Base-by-base conservation (phyloP, 129 eudicot genomes). In the Flaveria trinervia region DNA sequence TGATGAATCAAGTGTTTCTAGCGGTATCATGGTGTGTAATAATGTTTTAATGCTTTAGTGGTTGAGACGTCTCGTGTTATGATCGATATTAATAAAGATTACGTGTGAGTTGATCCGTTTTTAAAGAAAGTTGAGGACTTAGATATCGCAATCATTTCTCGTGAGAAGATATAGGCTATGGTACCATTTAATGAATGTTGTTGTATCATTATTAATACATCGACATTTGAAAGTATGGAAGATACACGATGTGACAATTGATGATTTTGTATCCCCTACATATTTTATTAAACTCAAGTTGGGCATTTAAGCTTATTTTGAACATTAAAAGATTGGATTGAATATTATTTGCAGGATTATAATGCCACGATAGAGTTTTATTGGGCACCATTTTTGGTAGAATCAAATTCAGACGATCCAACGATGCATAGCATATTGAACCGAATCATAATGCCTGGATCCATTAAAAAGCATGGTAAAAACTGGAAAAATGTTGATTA, bases 311-410 rank as follows among this genome's bases (percentile, higher is more conserved):
- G 4, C 43, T 11, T 25, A 36, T 25, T 25, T 61, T 61, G 2
- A 12, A 18, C 67, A 61, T 61, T 61, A 61, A 61, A 61, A 30
- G 16, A 13, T 15, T 64, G 0, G 22, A 62, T 62, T 28, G 68
- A 61, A 62, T 68, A 49, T 49, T 18, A 43, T 68, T 57, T 72
- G 73, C 83, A 94, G 99, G 99, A 94, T 83, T 91, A 94, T 78
- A 94, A 94, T 85, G 97, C 97, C 2, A 94, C 99, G 1, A 93
- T 94, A 64, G 99, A 94, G 80, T 94, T 95, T 77, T 92, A 91
- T 17, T 95, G 99, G 99, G 97, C 99, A 9, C 99, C 99, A 56
- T 95, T 91, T 61, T 69, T 94, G 80, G 99, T 94, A 48, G 99
- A 94, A 85, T 94, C 99, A 20, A 94, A 94, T 70, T 94, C 99